phyloP scores from a whole-genome alignment of 805 yeast genomes.

The Pichia thaimueangensis region DNA sequence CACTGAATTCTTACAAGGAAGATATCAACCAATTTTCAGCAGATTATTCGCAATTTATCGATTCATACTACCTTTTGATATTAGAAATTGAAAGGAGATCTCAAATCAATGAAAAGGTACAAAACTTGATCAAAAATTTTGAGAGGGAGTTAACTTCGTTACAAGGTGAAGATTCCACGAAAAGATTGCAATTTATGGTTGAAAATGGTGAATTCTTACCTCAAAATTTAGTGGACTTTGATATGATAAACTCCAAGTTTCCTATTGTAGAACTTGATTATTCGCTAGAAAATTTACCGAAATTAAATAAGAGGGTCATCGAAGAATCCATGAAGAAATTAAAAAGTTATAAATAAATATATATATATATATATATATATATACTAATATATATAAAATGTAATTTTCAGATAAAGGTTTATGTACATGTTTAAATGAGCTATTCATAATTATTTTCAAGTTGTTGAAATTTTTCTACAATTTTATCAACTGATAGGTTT shows the following conservation, averaged over 20 bases:
- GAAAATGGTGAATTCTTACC: slow-evolving; percentile 54
- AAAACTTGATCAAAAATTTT: slow-evolving; percentile 35
- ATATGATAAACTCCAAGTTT: slow-evolving; percentile 18
- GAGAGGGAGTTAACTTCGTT: slow-evolving; percentile 33
- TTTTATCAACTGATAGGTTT: slow-evolving; percentile 43
- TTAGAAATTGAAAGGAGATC: slow-evolving; percentile 49
- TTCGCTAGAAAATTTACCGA: slow-evolving; percentile 21
- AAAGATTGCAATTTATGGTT: slow-evolving; percentile 38
- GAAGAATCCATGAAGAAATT: slow-evolving; percentile 16
- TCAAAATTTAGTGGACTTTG: slow-evolving; percentile 24
- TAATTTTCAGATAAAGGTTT: too few relatives aligned
- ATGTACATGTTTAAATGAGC: too few relatives aligned
- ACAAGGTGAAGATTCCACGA: slow-evolving; percentile 37
- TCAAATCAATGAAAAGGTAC: slow-evolving; percentile 35
- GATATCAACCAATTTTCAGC: slow-evolving; percentile 25
- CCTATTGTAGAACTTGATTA: slow-evolving; percentile 21
- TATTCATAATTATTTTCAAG: slow-evolving; percentile 45
- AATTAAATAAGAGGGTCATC: slow-evolving; percentile 14
- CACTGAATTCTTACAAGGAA: slow-evolving; percentile 13
- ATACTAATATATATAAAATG: not conserved
- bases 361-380: slow-evolving; percentile 8
- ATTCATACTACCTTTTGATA: slow-evolving; percentile 46
- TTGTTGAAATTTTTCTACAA: slow-evolving; percentile 44
- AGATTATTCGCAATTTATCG: slow-evolving; percentile 45
- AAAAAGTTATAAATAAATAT: not conserved